Percentiles rank a stretch among this genome's conserved stretches.
phyloP scores from a whole-genome alignment of 495 filamentous ascomycete species.

The Penicillium canescens region DNA sequence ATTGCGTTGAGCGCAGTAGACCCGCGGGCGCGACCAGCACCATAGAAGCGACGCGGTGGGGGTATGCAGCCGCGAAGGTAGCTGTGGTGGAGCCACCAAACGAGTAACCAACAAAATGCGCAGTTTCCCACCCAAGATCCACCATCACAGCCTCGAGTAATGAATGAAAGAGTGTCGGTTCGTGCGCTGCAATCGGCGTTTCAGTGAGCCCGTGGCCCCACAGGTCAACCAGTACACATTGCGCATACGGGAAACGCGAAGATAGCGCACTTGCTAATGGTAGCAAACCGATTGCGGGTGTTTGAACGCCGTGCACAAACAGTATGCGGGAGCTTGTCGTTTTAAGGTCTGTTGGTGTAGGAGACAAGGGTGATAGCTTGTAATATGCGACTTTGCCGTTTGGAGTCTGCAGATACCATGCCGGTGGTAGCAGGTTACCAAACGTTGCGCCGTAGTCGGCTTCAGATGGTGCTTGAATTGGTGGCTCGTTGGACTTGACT shows the following conservation, averaged over 20 bases:
- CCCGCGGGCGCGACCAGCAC: conserved; percentile 39
- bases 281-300: conserved; percentile 36
- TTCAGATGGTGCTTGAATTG: conserved; percentile 39
- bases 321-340: conserved; percentile 21
- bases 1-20: conserved; percentile 16
- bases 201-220: conserved; percentile 42
- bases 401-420: conserved; percentile 31
- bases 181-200: conserved; percentile 29
- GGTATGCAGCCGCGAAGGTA: conserved; percentile 25
- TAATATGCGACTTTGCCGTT: conserved; percentile 39
- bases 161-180: conserved; percentile 27
- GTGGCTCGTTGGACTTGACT: neutral
- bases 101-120: conserved; percentile 39
- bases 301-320: conserved; percentile 38
- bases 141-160: conserved; percentile 24
- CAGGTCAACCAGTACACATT: conserved; percentile 34
- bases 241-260: conserved; percentile 28
- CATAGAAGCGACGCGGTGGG: conserved; percentile 27
- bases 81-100: conserved; percentile 36
- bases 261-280: conserved; percentile 30
- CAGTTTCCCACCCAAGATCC: conserved; percentile 27
- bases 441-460: conserved; percentile 33
- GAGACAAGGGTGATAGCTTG: conserved; percentile 18
- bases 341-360: neutral
- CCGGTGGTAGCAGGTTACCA: conserved; percentile 35